These are phyloP conservation scores for Pseudozyma pruni DNA, from an alignment of 1,284 basidiomycete genomes.

Conservation along the genomic window DNA sequence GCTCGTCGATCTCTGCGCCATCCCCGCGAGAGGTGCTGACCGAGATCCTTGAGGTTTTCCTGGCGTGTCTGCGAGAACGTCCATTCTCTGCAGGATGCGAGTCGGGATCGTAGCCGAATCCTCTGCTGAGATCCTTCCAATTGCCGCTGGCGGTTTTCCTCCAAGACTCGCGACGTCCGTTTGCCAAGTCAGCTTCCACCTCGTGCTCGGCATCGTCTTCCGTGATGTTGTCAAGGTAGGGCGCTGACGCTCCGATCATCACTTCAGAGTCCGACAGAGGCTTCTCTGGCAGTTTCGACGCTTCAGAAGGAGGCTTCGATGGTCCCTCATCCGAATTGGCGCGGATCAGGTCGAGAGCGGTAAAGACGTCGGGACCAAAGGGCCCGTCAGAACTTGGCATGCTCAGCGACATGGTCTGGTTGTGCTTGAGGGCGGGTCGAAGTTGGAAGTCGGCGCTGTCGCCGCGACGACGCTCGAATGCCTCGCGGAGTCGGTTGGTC, in stretches of 20 bases:
- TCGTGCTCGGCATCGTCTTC: slow-evolving; percentile 32
- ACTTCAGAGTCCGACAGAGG: slow-evolving; percentile 36
- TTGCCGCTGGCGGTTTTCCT: slow-evolving; percentile 14
- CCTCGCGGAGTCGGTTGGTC: slow-evolving; percentile 30
- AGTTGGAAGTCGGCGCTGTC: slow-evolving; percentile 16
- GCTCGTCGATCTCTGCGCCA: slow-evolving; percentile 28
- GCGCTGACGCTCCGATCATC: slow-evolving; percentile 1
- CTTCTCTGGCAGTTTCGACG: slow-evolving; percentile 17
- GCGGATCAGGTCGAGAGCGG: slow-evolving; percentile 53
- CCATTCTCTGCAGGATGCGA: neutral
- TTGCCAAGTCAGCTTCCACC: neutral
- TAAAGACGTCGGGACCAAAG: slow-evolving; percentile 52
- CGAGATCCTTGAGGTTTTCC: slow-evolving; percentile 38
- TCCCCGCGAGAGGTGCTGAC: slow-evolving; percentile 34
- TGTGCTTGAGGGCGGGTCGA: slow-evolving; percentile 15
- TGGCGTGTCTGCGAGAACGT: slow-evolving; percentile 9
- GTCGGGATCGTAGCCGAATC: slow-evolving; percentile 56
- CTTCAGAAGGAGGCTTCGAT: slow-evolving; percentile 25
- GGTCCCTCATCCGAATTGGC: slow-evolving; percentile 38
- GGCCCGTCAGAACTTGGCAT: slow-evolving; percentile 52
- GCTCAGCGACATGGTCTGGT: slow-evolving; percentile 57
- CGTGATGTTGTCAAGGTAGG: slow-evolving; percentile 19
- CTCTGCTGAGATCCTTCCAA: slow-evolving; percentile 54
- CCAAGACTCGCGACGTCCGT: neutral
- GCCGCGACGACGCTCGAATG: slow-evolving; percentile 28